Percentiles rank a stretch among this genome's conserved stretches.
Conservation (phyloP, 169 alveolate genomes). For the Babesia caballi region DNA sequence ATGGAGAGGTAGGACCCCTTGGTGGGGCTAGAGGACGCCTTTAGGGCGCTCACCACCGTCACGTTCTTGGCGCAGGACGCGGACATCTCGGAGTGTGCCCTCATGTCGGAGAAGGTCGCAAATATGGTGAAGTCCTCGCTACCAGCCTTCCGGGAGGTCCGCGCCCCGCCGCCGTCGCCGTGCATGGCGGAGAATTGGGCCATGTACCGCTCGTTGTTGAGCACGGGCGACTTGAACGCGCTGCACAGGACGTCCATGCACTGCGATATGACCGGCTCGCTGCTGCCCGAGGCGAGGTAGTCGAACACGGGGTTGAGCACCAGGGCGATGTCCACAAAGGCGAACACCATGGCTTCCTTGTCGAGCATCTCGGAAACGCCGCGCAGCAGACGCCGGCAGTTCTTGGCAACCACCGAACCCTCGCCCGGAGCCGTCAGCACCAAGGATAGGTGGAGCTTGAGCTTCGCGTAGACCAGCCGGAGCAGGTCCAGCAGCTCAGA, state of each 20-base stretch:
- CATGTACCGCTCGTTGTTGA: constrained; percentile 55
- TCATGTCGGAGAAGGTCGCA: constrained; percentile 33
- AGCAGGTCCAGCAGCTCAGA: constrained; percentile 36
- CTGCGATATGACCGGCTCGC: constrained; percentile 12
- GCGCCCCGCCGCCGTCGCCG: constrained; percentile 1
- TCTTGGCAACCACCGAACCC: constrained; percentile 3
- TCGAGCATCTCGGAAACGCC: constrained; percentile 25
- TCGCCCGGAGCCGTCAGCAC: not conserved
- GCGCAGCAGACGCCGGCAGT: constrained; percentile 21
- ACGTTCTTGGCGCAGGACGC: constrained; percentile 3
- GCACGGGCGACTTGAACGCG: constrained; percentile 39
- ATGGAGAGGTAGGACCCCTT: constrained; percentile 22
- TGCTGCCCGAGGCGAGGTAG: not conserved
- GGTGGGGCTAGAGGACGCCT: constrained; percentile 14
- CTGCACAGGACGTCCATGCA: constrained; percentile 25
- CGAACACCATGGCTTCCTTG: constrained; percentile 37
- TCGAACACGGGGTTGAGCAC: constrained; percentile 49
- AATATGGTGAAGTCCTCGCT: not conserved
- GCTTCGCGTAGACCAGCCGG: constrained; percentile 1
- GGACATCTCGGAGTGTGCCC: not conserved
- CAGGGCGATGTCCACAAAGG: constrained; percentile 29
- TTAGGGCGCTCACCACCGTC: not conserved
- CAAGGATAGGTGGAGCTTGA: constrained; percentile 2
- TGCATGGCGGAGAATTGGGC: constrained; percentile 4
- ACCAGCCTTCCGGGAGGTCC: not conserved